phyloP scores from a whole-genome alignment of 768 basidiomycete genomes.

The Rhodotorula babjevae region DNA sequence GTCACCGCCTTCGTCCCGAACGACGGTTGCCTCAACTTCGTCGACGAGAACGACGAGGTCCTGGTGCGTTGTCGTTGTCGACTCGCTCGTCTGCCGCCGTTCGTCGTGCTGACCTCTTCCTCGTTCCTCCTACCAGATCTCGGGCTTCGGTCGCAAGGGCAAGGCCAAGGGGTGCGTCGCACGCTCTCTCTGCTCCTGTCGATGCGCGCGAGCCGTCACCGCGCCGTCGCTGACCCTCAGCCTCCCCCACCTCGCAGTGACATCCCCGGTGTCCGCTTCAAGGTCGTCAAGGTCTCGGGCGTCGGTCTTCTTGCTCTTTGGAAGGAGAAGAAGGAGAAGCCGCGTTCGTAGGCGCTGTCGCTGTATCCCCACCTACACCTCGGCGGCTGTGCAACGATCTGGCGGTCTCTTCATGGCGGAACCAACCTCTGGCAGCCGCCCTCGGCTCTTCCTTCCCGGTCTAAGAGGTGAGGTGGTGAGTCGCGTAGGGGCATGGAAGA shows the following conservation, averaged over 20 bases:
- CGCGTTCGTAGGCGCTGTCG: conserved; percentile 38
- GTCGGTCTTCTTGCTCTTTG: conserved; percentile 65
- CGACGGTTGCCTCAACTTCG: conserved; percentile 95
- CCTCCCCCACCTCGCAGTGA: conserved; percentile 52
- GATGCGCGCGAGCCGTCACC: too few species aligned
- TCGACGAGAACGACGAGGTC: conserved; percentile 74
- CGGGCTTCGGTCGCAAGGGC: conserved; percentile 98
- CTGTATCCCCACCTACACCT: too few species aligned
- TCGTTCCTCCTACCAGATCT: conserved; percentile 56
- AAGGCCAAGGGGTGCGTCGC: conserved; percentile 72
- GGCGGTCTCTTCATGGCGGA: neutral
- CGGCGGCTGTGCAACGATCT: neutral
- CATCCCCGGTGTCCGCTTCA: conserved; percentile 96
- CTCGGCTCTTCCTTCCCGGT: too few species aligned
- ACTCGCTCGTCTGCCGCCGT: neutral
- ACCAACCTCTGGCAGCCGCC: too few species aligned
- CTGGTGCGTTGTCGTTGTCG: neutral
- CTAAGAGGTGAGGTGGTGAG: too few species aligned
- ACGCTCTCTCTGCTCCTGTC: neutral
- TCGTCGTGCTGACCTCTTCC: neutral
- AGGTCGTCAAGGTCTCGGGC: conserved; percentile 98
- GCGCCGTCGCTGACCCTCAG: too few species aligned
- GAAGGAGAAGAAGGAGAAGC: conserved; percentile 41
- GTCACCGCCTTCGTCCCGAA: conserved; percentile 97
- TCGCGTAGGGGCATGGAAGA: too few species aligned